Conservation (phyloP, 306 rosid species). For the Astragalus glycyphyllos region DNA sequence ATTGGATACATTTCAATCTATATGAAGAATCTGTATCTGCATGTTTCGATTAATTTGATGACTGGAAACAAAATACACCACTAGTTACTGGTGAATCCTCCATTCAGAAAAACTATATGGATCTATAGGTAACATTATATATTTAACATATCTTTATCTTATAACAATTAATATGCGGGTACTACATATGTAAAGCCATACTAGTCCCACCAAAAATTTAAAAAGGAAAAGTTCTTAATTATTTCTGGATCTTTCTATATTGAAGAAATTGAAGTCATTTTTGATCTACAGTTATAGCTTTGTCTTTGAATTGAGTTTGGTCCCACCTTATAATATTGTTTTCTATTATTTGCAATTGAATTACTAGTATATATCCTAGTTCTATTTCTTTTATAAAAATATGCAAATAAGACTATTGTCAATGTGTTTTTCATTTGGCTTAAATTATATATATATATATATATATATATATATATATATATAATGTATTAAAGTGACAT, state of each 20-base stretch:
- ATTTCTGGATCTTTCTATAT: neutral
- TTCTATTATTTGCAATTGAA: no score
- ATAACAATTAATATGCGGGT: neutral
- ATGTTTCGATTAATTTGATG: neutral
- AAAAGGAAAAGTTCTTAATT: no score
- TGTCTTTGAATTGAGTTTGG: neutral
- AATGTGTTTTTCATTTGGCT: no score
- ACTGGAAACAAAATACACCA: neutral
- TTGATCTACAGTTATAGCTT: neutral
- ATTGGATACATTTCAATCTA: neutral
- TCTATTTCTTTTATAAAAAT: no score
- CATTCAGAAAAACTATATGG: slow-evolving; percentile 4
- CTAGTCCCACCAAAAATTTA: neutral
- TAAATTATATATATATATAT: no score
- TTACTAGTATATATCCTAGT: no score
- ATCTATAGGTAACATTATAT: neutral
- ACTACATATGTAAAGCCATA: neutral
- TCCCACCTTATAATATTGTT: neutral
- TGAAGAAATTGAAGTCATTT: neutral
- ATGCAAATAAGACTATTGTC: no score
- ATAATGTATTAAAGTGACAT: no score
- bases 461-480: no score
- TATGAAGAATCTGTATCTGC: neutral
- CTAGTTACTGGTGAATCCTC: neutral
- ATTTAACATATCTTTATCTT: no score